A percentile compares a stretch with the other conserved stretches of the same genome.
These are phyloP conservation scores for Yarrowia divulgata DNA, from an alignment of 805 yeast species.

Conservation along the genomic window DNA sequence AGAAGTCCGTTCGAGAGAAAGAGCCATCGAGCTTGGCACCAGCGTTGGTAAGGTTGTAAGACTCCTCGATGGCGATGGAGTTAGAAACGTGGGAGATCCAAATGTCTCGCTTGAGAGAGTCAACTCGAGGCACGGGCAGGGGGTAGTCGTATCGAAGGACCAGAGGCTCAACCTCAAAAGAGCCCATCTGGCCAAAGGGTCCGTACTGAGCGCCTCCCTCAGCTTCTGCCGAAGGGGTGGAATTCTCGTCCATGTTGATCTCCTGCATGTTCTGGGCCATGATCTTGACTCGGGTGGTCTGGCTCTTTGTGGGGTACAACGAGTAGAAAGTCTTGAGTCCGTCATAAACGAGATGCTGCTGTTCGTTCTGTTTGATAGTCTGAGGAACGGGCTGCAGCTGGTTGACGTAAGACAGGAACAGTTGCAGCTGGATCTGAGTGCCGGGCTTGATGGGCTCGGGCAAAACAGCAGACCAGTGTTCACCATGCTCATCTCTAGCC, in stretches of 20 bases:
- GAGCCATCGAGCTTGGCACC: constrained; percentile 68
- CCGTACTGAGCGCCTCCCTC: constrained; percentile 57
- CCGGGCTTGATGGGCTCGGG: constrained; percentile 75
- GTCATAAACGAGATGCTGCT: constrained; percentile 64
- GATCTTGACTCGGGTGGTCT: constrained; percentile 44
- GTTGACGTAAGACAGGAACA: constrained; percentile 59
- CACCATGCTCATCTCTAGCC: constrained; percentile 46
- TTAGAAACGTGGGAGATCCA: constrained; percentile 91
- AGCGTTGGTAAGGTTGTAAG: constrained; percentile 76
- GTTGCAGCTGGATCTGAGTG: constrained; percentile 57
- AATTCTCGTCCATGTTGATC: constrained; percentile 18
- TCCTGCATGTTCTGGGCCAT: constrained; percentile 33
- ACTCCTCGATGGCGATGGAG: constrained; percentile 78
- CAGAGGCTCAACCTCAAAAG: constrained; percentile 59
- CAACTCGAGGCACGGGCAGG: constrained; percentile 67
- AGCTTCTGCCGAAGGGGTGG: constrained; percentile 27
- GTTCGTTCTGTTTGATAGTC: constrained; percentile 62
- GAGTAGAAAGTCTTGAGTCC: constrained; percentile 65
- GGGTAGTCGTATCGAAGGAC: constrained; percentile 69
- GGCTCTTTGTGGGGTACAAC: constrained; percentile 62
- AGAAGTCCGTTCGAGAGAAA: constrained; percentile 81
- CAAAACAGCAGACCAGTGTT: constrained; percentile 59
- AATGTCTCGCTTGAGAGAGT: constrained; percentile 69
- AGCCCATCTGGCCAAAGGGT: constrained; percentile 57
- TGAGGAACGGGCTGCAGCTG: constrained; percentile 68